phyloP scores from a whole-genome alignment of 2,329 filamentous ascomycete species.

The Colletotrichum lini region DNA sequence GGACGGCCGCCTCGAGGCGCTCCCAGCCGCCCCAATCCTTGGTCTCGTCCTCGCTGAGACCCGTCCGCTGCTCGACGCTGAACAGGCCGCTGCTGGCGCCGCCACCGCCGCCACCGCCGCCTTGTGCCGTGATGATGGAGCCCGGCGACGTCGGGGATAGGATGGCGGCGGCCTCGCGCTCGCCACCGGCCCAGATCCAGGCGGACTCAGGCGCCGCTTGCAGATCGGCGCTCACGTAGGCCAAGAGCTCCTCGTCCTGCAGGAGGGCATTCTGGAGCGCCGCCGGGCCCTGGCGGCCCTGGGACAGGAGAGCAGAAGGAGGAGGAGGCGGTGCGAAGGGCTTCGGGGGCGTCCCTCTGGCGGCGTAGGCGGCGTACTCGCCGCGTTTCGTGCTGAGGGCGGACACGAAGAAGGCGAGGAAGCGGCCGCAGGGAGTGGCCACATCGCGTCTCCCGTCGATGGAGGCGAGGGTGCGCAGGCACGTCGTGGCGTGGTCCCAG shows the following conservation, averaged over 20 bases:
- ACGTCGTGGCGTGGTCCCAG: slow-evolving; percentile 79
- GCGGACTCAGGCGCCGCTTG: slow-evolving; percentile 83
- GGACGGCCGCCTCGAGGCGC: slow-evolving; percentile 70
- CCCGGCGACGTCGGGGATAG: slow-evolving; percentile 40
- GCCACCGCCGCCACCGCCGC: slow-evolving; percentile 51
- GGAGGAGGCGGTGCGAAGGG: slow-evolving; percentile 48
- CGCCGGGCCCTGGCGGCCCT: slow-evolving; percentile 43
- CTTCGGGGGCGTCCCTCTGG: slow-evolving; percentile 52
- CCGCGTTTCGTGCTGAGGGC: slow-evolving; percentile 70
- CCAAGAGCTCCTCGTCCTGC: slow-evolving; percentile 88
- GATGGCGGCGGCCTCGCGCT: slow-evolving; percentile 57
- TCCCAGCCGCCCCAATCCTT: slow-evolving; percentile 88
- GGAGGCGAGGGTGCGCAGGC: slow-evolving; percentile 78
- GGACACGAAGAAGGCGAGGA: slow-evolving; percentile 85
- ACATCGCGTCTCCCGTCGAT: slow-evolving; percentile 81
- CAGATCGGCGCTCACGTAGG: slow-evolving; percentile 88
- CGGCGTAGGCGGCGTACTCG: slow-evolving; percentile 58
- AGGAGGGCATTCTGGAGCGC: slow-evolving; percentile 56
- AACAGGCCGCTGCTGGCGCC: slow-evolving; percentile 56
- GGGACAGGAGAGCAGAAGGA: slow-evolving; percentile 28
- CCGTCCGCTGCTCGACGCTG: slow-evolving; percentile 64
- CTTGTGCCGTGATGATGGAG: slow-evolving; percentile 42
- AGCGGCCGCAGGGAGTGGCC: slow-evolving; percentile 84
- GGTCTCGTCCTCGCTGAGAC: slow-evolving; percentile 69
- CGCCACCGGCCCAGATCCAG: slow-evolving; percentile 85